Conservation (phyloP, 176 grass and related monocot genomes). For the Oryza australiensis region DNA sequence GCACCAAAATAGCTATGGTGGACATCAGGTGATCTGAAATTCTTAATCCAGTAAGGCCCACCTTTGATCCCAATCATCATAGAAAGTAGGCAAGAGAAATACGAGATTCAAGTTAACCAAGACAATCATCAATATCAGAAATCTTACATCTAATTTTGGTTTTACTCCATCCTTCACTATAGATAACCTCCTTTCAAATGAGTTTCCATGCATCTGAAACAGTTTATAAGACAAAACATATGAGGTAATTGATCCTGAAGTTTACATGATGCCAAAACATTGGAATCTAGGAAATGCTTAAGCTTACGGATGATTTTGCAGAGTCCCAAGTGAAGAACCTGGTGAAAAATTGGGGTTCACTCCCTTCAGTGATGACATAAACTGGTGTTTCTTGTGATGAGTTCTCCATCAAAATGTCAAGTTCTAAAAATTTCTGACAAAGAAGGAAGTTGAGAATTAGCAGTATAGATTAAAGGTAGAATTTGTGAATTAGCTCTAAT, state of each 20-base stretch:
- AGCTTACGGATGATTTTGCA: constrained; percentile 89
- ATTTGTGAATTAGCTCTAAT: neutral
- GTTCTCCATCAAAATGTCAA: constrained; percentile 92
- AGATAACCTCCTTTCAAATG: constrained; percentile 89
- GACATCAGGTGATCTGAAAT: neutral
- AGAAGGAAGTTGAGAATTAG: constrained; percentile 7
- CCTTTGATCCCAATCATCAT: constrained; percentile 8
- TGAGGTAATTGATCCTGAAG: constrained; percentile 18
- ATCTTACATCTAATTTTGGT: constrained; percentile 80
- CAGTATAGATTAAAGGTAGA: neutral
- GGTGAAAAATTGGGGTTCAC: constrained; percentile 86
- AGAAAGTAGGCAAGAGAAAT: constrained; percentile 10
- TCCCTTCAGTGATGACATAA: constrained; percentile 88
- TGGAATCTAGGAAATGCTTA: constrained; percentile 42
- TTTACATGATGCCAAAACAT: constrained; percentile 22
- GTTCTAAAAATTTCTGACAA: constrained; percentile 87
- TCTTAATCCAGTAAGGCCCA: neutral
- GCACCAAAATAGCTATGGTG: neutral
- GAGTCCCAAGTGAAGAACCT: constrained; percentile 97
- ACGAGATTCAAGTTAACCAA: constrained; percentile 28
- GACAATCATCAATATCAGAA: constrained; percentile 19
- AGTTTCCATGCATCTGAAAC: constrained; percentile 99
- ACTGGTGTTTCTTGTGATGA: constrained; percentile 72
- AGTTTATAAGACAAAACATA: constrained; percentile 29
- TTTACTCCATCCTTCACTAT: constrained; percentile 85